Base-by-base conservation (phyloP, 225 moss, liverwort and hornwort genomes). In the Anthoceros angustus region DNA sequence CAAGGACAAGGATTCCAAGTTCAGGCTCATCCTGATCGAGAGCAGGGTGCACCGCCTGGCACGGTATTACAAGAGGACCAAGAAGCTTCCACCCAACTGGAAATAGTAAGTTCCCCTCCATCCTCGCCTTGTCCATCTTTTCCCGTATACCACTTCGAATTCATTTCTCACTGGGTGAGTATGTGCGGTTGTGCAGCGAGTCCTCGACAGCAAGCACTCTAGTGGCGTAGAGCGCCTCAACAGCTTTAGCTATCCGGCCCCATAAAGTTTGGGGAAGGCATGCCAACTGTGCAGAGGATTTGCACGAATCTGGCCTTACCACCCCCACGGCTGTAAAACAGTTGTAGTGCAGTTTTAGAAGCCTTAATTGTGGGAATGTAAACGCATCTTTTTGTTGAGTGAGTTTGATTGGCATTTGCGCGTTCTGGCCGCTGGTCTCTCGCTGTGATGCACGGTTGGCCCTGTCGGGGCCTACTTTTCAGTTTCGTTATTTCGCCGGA, bases 41-140 rank as follows among this genome's bases (percentile, higher is more conserved):
- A 77, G 76, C 70, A 38, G 73, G 69, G 72, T 73, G 0, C 76
- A 77, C 66, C 70, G 73, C 0, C 63, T 77, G 43, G 76, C 76
- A 0, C 62, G 76, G 63, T 77, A 77, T 43, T 73, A 77, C 69
- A 73, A 73, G 73, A 61, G 73, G 23, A 77, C 73, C 25, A 77
- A 77, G 76, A 77, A 77, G 70, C 73, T 74, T 18, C 74, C 74
- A 14, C 73, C 74, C 39, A 70, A 70, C 74, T 74, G 70, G 74
- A 74, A 74, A 41, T 77, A 77, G 75, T 75, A 67, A 71, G 75
- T 75, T 23, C 60, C 24, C 15, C 23, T n/a, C 8, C 5, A 15
- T 15, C n/a, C n/a, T 8, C 18, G 55, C 7, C 23, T 15, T 18
- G n/a, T 46, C 5, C 45, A 46, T 46, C 0, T 11, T 2, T 11